Evolutionary conservation across 768 basidiomycete species (phyloP), one percentile per base, ranked within the genome.

Genomic region (Neoboletus magnificus): DNA sequence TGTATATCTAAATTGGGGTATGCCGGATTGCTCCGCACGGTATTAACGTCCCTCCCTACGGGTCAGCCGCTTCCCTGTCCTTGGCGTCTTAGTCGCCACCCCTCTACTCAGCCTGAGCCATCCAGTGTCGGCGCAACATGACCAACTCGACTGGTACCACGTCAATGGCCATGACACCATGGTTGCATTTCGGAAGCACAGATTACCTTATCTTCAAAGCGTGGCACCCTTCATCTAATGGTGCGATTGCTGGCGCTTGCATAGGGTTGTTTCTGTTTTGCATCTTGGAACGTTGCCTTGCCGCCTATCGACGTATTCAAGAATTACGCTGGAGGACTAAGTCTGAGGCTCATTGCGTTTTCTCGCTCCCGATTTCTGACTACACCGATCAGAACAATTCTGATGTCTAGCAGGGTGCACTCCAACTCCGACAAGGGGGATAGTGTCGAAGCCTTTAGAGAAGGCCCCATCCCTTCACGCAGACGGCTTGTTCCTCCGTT

Each of bases 171-270:
- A 90, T 89, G 87, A 76, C 74, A 2, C 82, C 87, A 1, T 90
- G 80, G 70, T 71, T 92, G 16, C 90, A 91, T 66, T 87, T 90
- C 60, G 77, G 79, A 22, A 73, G 74, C 0, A 83, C 84, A 0
- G 89, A 91, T 58, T 73, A 75, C 48, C 77, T 92, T 12, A 74
- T 82, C 69, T 93, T 94, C 74, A 61, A 81, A 54, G 72, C 78
- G 2, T 89, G 87, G 86, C 71, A 68, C 6, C 92, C 93, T 0
- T 77, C 77, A 3, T 85, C 89, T 0, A 58, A 74, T 7, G 91
- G 88, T 22, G 85, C 87, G 0, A 80, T 91, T 35, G 82, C 81
- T 22, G 92, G 89, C 0, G 86, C 91, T 37, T 89, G 85, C 65
- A 77, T 95, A 53, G 85, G 79, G 0, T 74, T 95, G 22, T 75